phyloP scores from a whole-genome alignment of 23 red algal species.

The Cyanidioschyzon merolae region DNA sequence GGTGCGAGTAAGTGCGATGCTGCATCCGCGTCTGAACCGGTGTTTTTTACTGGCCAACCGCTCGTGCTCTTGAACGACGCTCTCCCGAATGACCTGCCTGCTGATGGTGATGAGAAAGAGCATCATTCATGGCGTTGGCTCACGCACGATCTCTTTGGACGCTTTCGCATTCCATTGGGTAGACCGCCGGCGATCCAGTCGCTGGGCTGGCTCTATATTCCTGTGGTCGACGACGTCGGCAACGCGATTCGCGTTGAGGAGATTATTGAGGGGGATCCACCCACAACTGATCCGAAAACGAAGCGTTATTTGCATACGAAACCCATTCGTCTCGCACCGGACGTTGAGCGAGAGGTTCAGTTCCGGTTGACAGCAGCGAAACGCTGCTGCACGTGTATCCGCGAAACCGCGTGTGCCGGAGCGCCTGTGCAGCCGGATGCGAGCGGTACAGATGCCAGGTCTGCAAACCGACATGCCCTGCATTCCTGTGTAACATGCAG shows the following conservation, averaged over 20 bases:
- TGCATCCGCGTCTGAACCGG: background rate
- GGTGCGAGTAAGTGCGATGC: too few species aligned
- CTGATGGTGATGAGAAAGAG: background rate
- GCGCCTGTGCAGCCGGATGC: too few species aligned
- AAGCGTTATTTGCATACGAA: constrained; percentile 2
- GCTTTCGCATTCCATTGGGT: background rate
- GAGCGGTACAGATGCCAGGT: background rate
- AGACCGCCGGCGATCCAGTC: background rate
- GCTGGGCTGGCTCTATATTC: background rate
- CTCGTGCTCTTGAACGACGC: background rate
- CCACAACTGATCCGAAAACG: background rate
- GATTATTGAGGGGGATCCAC: background rate
- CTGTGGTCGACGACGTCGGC: background rate
- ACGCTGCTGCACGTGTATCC: background rate
- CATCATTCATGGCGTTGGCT: background rate
- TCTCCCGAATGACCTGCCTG: background rate
- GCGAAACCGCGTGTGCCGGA: background rate
- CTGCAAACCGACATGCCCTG: background rate
- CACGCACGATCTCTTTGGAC: constrained; percentile 7
- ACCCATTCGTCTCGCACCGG: constrained; percentile 4
- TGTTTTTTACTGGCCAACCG: constrained; percentile 6
- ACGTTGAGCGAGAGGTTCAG: background rate
- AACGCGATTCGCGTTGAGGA: background rate
- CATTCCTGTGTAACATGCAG: background rate
- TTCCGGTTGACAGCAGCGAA: background rate